A percentile compares a stretch with the other conserved stretches of the same genome.
Evolutionary conservation across 495 filamentous ascomycete species (phyloP).

Genomic region (Cryomyces minteri): DNA sequence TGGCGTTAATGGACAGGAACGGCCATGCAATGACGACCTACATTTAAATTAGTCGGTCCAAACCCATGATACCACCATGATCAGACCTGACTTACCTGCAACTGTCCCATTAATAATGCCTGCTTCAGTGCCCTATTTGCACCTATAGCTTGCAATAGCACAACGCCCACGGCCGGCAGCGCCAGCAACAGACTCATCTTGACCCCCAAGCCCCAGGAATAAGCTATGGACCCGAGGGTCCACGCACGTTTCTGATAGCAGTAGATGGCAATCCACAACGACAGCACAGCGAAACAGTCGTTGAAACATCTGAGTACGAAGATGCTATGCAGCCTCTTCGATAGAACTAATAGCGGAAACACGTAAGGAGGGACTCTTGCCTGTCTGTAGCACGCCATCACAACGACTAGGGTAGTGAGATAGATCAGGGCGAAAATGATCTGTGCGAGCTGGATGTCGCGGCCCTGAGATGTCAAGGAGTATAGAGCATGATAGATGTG

Average conservation of each 20-base stretch:
- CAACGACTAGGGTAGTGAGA: conserved; percentile 49
- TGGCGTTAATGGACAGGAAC: conserved; percentile 48
- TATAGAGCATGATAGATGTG: conserved; percentile 76
- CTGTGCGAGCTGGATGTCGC: conserved; percentile 62
- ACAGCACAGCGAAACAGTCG: conserved; percentile 69
- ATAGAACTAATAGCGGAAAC: conserved; percentile 71
- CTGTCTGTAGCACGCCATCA: conserved; percentile 64
- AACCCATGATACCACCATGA: neutral
- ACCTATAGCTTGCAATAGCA: conserved; percentile 53
- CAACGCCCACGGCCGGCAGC: conserved; percentile 57
- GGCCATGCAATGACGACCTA: conserved; percentile 51
- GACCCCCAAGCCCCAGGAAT: conserved; percentile 61
- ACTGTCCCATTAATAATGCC: conserved; percentile 47
- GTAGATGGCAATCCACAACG: conserved; percentile 66
- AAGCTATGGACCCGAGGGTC: conserved; percentile 52
- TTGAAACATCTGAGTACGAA: conserved; percentile 91
- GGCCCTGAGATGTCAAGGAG: conserved; percentile 55
- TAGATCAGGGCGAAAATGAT: conserved; percentile 65
- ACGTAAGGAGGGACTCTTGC: conserved; percentile 73
- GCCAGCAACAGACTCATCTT: conserved; percentile 86
- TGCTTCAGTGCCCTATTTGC: conserved; percentile 42
- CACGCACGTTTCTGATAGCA: conserved; percentile 52
- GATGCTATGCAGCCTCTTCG: conserved; percentile 84
- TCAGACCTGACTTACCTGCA: conserved; percentile 35
- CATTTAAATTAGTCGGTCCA: conserved; percentile 1